These are phyloP conservation scores for Pseudogymnoascus verrucosus DNA, from an alignment of 2,329 filamentous ascomycete species.

Conservation along the genomic window DNA sequence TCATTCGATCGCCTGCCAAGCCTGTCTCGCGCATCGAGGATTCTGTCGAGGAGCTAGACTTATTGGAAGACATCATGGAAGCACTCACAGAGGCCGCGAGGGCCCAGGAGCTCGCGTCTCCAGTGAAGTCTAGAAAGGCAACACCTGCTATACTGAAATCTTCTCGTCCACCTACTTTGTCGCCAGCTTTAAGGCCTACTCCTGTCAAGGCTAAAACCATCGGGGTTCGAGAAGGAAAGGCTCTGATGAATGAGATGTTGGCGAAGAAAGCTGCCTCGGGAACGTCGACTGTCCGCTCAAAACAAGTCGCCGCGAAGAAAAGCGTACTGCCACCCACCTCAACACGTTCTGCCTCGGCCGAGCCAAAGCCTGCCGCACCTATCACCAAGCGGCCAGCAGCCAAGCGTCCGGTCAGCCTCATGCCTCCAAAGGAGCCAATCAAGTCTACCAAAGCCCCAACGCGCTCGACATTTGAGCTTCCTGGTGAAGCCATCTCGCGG, in stretches of 20 bases:
- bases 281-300: neutral
- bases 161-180: neutral
- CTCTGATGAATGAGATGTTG: conserved; percentile 2
- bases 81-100: conserved; percentile 23
- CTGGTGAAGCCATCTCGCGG: conserved; percentile 52
- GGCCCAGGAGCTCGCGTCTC: conserved; percentile 19
- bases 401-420: conserved; percentile 36
- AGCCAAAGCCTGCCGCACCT: neutral
- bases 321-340: neutral
- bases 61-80: conserved; percentile 54
- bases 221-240: conserved; percentile 1
- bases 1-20: conserved; percentile 27
- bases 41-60: conserved; percentile 54
- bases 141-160: neutral
- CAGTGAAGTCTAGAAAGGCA: conserved; percentile 14
- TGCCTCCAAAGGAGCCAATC: conserved; percentile 33
- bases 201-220: neutral
- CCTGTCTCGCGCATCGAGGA: conserved; percentile 48
- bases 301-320: neutral
- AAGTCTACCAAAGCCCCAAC: conserved; percentile 50
- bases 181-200: neutral
- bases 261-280: conserved; percentile 7
- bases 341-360: neutral
- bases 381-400: conserved; percentile 13
- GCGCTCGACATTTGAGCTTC: conserved; percentile 51